Base-by-base conservation (phyloP, 345 rosid species). In the Hibiscus tridactylites region DNA sequence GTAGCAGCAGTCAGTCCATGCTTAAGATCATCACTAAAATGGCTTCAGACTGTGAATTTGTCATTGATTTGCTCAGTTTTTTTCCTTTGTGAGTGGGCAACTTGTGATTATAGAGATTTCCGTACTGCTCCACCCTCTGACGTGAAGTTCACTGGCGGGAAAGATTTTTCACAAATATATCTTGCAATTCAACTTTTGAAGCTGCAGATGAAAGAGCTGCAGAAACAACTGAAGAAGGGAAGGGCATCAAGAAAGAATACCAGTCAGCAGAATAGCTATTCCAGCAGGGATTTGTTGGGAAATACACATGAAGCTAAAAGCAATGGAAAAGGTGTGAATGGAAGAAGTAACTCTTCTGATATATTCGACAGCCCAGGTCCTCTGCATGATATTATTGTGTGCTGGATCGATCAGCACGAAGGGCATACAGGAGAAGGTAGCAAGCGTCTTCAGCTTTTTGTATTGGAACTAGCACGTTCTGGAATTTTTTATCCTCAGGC, bases 351-450 rank as follows among this genome's bases (percentile, higher is more conserved):
- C 61, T 71, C 77, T 10, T 60, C 83, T 11, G 91, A 86, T 79
- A 72, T 88, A 63, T 92, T 91, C 78, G 92, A 91, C 79, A 91
- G 96, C 74, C 98, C 98, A 6, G 89, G 99, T 46, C 91, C 97
- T 39, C 80, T 96, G 71, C 99, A 96, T 79, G 99, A 96, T 80
- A 83, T 88, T 83, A 79, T 90, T 62, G 98, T 92, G 21, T 96
- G 98, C 76, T 96, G 98, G 98, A 92, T 96, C 64, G 99, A 96
- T 83, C 99, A 92, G 77, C 98, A 96, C 65, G 97, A 91, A 76
- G 86, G 83, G 54, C 88, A 83, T 69, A 88, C 73, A 77, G 89
- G 92, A 71, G 89, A 86, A 77, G 97, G 96, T 73, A 76, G 81
- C 75, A 89, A 89, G 81, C 85, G 88, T 49, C 76, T 91, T 78